Conservation (phyloP, 345 rosid species). For the Melaleuca alternifolia region DNA sequence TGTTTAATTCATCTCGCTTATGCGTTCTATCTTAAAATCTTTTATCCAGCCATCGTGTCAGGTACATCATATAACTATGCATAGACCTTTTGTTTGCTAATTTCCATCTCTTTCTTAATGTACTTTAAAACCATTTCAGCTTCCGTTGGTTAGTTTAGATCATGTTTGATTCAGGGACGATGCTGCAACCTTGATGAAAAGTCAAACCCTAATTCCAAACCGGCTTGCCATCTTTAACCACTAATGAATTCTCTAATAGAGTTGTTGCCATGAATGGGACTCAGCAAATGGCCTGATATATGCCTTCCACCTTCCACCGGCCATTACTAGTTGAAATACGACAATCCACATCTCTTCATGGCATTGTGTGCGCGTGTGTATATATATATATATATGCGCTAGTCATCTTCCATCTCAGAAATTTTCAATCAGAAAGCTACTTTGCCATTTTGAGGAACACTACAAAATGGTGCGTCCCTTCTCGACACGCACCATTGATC, state of each 20-base stretch:
- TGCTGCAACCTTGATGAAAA: neutral
- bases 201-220: neutral
- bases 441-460: neutral
- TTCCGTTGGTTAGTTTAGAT: neutral
- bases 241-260: neutral
- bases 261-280: neutral
- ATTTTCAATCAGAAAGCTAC: neutral
- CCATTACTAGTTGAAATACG: neutral
- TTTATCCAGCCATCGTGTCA: neutral
- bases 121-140: neutral
- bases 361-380: neutral
- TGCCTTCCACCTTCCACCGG: neutral
- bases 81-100: neutral
- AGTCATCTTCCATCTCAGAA: neutral
- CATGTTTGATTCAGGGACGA: neutral
- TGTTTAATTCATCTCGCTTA: neutral
- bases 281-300: neutral
- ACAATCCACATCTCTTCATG: neutral
- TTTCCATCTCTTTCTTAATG: neutral
- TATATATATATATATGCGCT: neutral
- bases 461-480: constrained; percentile 4
- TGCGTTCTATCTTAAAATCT: neutral
- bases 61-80: neutral
- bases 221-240: neutral
- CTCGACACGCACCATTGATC: neutral